phyloP scores from a whole-genome alignment of 352 stramenopile species.

The Elongisporangium senticosum region DNA sequence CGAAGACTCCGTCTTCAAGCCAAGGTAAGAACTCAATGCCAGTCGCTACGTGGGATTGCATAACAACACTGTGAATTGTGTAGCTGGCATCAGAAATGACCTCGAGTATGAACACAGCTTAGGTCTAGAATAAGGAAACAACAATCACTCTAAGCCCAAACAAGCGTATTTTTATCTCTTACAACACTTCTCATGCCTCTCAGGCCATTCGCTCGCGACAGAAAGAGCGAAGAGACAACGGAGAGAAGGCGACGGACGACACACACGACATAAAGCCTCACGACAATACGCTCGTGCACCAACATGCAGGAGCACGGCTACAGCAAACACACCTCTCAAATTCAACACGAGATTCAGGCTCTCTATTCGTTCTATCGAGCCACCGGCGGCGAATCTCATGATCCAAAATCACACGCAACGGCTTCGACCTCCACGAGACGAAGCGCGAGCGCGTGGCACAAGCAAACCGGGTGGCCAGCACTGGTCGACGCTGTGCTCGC shows the following conservation, averaged over 20 bases:
- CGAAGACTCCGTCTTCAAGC: slow-evolving; percentile 35
- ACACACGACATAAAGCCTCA: slow-evolving; percentile 1
- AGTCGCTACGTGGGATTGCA: background rate
- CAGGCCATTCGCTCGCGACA: background rate
- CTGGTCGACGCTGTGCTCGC: slow-evolving; percentile 11
- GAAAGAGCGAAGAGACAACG: background rate
- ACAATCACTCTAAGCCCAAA: background rate
- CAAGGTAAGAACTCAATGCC: slow-evolving; percentile 18
- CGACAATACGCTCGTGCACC: background rate
- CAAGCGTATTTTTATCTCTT: background rate
- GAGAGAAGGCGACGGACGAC: background rate
- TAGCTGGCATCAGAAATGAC: background rate
- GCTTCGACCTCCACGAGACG: slow-evolving; percentile 1
- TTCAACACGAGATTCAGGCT: slow-evolving; percentile 39
- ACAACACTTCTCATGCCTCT: background rate
- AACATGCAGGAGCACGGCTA: slow-evolving; percentile 1
- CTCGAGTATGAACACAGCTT: background rate
- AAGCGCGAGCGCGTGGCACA: slow-evolving; percentile 20
- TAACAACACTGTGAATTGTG: background rate
- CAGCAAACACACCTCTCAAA: slow-evolving; percentile 22
- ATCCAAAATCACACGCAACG: background rate
- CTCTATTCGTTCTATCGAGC: slow-evolving; percentile 33
- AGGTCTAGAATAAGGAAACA: background rate
- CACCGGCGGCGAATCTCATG: slow-evolving; percentile 22
- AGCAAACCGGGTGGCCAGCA: slow-evolving; percentile 30